Conservation (phyloP, 208 protist genomes). For the Crithidia brevicula region DNA sequence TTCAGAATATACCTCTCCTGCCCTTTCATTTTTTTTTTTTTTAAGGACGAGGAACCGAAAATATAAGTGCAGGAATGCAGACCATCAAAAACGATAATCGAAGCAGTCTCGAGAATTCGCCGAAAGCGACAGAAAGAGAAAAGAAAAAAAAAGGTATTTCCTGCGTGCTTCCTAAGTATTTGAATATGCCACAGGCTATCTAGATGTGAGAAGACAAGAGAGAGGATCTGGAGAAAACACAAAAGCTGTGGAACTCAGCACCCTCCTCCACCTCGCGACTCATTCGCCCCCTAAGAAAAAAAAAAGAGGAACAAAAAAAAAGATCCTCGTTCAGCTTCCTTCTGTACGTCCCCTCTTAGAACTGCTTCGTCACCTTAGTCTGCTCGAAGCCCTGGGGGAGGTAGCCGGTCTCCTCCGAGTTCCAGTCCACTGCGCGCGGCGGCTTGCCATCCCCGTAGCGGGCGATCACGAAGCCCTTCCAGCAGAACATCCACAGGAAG, state of each 20-base stretch:
- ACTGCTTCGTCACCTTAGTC: conserved; percentile 61
- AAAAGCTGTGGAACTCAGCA: too few species aligned
- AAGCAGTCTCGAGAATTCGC: too few species aligned
- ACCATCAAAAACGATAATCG: too few species aligned
- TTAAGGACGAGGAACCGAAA: conserved; percentile 5
- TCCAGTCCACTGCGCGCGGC: conserved; percentile 88
- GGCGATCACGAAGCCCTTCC: conserved; percentile 75
- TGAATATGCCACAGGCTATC: conserved; percentile 23
- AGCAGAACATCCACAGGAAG: conserved; percentile 89
- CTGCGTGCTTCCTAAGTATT: conserved; percentile 15
- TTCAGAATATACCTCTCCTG: too few species aligned
- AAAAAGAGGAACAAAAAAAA: conserved; percentile 10
- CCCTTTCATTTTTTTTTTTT: conserved; percentile 20
- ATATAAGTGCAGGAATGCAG: too few species aligned
- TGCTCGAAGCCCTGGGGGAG: conserved; percentile 74
- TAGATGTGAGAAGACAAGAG: too few species aligned
- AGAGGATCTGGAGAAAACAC: too few species aligned
- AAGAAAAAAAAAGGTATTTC: neutral
- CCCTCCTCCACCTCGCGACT: too few species aligned
- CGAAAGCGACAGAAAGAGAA: neutral
- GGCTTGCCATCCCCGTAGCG: conserved; percentile 86
- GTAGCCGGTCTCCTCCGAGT: conserved; percentile 83
- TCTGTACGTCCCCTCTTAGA: conserved; percentile 35
- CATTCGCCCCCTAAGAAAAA: neutral
- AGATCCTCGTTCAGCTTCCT: neutral